Percentiles rank a stretch among this genome's conserved stretches.
Conservation (phyloP, 768 basidiomycete species). For the Leccinum rimulosum region DNA sequence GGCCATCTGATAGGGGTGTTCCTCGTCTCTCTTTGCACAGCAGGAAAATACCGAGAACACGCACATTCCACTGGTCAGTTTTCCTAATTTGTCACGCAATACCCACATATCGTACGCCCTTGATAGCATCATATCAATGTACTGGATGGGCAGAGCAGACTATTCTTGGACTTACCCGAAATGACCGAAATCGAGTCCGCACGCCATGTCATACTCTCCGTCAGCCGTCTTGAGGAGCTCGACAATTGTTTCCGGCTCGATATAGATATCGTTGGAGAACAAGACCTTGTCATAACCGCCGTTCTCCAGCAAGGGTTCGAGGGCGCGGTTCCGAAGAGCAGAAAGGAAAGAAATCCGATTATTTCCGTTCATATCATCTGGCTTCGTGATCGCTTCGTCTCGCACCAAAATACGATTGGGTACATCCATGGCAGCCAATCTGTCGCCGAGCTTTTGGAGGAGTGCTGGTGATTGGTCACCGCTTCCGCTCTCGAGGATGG, state of each 20-base stretch:
- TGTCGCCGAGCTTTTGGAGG: slow-evolving; percentile 9
- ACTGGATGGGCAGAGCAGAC: not conserved
- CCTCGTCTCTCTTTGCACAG: not conserved
- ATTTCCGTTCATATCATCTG: not conserved
- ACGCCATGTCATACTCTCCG: slow-evolving; percentile 43
- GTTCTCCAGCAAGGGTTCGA: slow-evolving; percentile 37
- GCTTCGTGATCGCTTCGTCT: slow-evolving; percentile 10
- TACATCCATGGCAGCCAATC: slow-evolving; percentile 12
- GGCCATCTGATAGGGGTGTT: slow-evolving; percentile 30
- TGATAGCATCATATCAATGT: not conserved
- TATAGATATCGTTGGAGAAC: slow-evolving; percentile 42
- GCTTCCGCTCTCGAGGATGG: slow-evolving; percentile 40
- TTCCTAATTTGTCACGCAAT: slow-evolving; percentile 19
- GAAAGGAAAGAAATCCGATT: slow-evolving; percentile 12
- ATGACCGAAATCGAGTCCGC: slow-evolving; percentile 38
- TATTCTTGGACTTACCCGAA: slow-evolving; percentile 30
- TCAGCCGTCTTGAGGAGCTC: slow-evolving; percentile 38
- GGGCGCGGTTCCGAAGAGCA: slow-evolving; percentile 38
- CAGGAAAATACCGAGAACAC: not conserved
- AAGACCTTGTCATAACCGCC: slow-evolving; percentile 40
- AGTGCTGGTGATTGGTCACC: slow-evolving; percentile 9
- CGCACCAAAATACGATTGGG: slow-evolving; percentile 12
- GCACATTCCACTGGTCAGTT: slow-evolving; percentile 16
- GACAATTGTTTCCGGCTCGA: slow-evolving; percentile 39
- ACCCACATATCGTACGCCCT: slow-evolving; percentile 26